Evolutionary conservation across 2,329 filamentous ascomycete genomes (phyloP), one percentile per base, ranked within the genome.

Genomic region (Colletotrichum sp.): DNA sequence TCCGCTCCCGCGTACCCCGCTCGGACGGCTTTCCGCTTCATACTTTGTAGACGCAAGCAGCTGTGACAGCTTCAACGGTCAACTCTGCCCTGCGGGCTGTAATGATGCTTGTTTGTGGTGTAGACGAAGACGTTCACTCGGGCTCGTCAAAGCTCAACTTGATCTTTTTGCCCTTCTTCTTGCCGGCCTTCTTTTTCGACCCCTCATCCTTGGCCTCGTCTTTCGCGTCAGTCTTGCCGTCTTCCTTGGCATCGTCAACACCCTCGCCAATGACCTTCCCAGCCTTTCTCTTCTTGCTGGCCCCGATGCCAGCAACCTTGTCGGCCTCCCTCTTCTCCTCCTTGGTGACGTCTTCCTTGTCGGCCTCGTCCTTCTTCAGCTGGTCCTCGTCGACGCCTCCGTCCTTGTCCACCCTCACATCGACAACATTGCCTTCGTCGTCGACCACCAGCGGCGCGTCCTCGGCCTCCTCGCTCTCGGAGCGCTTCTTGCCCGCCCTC

Each of bases 361-460:
- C 75, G 74, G 80, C 79, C 61, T 78, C 70, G 71, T 82, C 82
- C 61, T 79, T 77, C 72, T 82, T 78, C 77, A 80, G 80, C 43
- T 74, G 76, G 79, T 81, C 73, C 34, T 77, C 79, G n/a, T 81
- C 85, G n/a, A 88, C 84, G 6, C 77, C 81, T 9, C 88, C 88
- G 76, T 90, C 87, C 60, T 82, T 82, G 68, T 84, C 85, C 6
- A 90, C 82, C 21, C 89, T 77, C 79, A 91, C 79, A 85, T 83
- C 63, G 34, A 93, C 89, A 34, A 93, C 89, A 71, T 95, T 93
- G 66, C 92, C 94, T 6, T 90, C 88, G 81, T 95, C 94, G 78
- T 96, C 91, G 6, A 97, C 91, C 68, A 95, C 92, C 0, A 95
- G 89, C 0, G 95, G 95, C 66, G 89, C 93, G 82, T 96, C 95